Percentiles rank a stretch among this genome's conserved stretches.
These are phyloP conservation scores for Colletotrichum echinochloae DNA, from an alignment of 2,329 filamentous ascomycete species.

Conservation along the genomic window DNA sequence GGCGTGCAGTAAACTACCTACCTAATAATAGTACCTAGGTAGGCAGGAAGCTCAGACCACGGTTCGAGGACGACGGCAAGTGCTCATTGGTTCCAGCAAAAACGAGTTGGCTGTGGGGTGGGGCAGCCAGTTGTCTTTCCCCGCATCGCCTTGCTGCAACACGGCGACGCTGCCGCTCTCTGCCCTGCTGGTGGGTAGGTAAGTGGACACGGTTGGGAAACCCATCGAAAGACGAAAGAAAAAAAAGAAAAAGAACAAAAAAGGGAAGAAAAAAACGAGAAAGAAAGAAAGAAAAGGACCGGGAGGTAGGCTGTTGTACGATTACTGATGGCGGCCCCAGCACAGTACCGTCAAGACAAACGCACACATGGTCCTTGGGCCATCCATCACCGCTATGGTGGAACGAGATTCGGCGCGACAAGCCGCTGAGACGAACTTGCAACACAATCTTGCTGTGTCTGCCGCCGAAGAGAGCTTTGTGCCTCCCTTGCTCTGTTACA, in stretches of 20 bases:
- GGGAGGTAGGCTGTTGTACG: neutral
- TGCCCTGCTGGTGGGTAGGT: too few species aligned
- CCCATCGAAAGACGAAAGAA: neutral
- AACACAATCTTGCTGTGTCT: conserved; percentile 9
- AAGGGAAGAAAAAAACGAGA: neutral
- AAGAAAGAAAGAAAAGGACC: too few species aligned
- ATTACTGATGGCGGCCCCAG: neutral
- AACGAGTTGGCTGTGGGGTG: neutral
- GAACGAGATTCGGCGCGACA: neutral
- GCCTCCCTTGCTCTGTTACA: conserved; percentile 34
- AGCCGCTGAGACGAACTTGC: conserved; percentile 34
- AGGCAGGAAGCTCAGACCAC: conserved; percentile 33
- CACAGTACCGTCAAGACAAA: neutral
- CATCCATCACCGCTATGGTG: neutral
- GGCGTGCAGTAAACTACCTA: conserved; percentile 35
- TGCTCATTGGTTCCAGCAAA: conserved; percentile 8
- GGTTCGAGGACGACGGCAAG: neutral
- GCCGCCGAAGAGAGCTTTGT: conserved; percentile 16
- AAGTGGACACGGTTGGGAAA: conserved; percentile 3
- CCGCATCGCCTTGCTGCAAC: conserved; percentile 32
- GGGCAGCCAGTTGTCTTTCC: too few species aligned
- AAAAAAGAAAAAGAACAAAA: neutral
- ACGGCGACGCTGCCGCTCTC: conserved; percentile 7
- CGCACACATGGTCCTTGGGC: conserved; percentile 10
- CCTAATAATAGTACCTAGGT: too few species aligned